phyloP scores from a whole-genome alignment of 345 rosid genomes.

The Carallia brachiata region DNA sequence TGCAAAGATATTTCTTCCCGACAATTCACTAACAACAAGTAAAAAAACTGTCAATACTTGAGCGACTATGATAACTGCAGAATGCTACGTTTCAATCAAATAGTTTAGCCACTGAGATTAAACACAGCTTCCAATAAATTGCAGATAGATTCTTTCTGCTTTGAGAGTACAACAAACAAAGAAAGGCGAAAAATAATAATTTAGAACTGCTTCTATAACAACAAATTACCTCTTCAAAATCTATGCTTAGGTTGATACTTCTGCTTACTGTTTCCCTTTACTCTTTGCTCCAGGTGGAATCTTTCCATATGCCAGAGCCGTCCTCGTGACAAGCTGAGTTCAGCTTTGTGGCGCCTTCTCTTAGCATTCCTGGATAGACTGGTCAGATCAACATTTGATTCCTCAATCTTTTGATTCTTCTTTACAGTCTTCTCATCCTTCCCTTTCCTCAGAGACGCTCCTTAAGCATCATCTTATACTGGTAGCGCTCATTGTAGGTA shows the following conservation, averaged over 20 bases:
- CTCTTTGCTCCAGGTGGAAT: conserved; percentile 25
- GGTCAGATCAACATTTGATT: conserved; percentile 23
- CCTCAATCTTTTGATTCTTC: conserved; percentile 39
- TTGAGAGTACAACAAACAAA: no score
- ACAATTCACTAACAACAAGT: no score
- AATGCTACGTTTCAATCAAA: no score
- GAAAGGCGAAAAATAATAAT: no score
- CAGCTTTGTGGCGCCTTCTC: conserved; percentile 56
- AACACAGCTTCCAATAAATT: no score
- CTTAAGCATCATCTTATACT: conserved; percentile 47
- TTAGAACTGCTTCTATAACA: no score
- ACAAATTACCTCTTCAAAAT: no score
- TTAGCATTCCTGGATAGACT: conserved; percentile 53
- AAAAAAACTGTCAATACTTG: no score
- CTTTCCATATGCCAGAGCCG: conserved; percentile 74
- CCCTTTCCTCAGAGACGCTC: conserved; percentile 37
- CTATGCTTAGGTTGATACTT: not conserved
- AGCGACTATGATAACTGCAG: no score
- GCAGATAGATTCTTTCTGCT: no score
- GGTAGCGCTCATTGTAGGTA: conserved; percentile 45
- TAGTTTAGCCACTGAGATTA: no score
- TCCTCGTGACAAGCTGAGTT: conserved; percentile 48
- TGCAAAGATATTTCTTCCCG: no score
- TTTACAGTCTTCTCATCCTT: conserved; percentile 36
- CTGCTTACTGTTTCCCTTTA: not conserved